These are phyloP conservation scores for Ophioceras dolichostomum DNA, from an alignment of 2,329 filamentous ascomycete genomes.

Conservation along the genomic window DNA sequence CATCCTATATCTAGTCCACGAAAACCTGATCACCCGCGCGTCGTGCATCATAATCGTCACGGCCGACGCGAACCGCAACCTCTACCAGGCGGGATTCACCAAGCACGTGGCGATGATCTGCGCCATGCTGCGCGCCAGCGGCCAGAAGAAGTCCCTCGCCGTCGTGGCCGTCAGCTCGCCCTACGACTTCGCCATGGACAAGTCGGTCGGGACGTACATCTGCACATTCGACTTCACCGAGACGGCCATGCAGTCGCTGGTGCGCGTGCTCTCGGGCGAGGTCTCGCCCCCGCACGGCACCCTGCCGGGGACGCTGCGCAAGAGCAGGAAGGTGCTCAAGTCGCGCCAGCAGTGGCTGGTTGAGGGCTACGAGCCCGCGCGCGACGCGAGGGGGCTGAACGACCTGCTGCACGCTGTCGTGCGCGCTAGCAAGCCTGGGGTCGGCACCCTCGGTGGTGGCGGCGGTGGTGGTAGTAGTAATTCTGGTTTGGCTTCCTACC, in stretches of 20 bases:
- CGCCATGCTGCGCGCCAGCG: conserved; percentile 62
- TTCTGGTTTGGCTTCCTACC: no score
- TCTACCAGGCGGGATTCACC: conserved; percentile 89
- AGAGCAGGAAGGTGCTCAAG: conserved; percentile 76
- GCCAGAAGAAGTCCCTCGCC: conserved; percentile 78
- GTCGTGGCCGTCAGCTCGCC: conserved; percentile 91
- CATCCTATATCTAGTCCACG: conserved; percentile 49
- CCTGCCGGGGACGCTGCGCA: conserved; percentile 63
- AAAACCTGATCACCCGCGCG: conserved; percentile 80
- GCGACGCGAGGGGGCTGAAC: conserved; percentile 63
- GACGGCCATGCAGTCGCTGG: conserved; percentile 73
- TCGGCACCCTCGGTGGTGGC: conserved; percentile 29
- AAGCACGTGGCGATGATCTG: conserved; percentile 97
- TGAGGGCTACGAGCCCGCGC: conserved; percentile 70
- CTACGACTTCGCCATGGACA: conserved; percentile 93
- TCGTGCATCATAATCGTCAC: conserved; percentile 84
- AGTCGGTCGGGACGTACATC: conserved; percentile 79
- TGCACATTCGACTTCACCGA: conserved; percentile 97
- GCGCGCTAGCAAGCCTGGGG: conserved; percentile 51
- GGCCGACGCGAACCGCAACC: conserved; percentile 84
- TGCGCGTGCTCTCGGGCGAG: conserved; percentile 75
- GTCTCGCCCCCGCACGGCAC: conserved; percentile 44
- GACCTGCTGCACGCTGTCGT: conserved; percentile 61
- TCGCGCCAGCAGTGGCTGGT: conserved; percentile 94
- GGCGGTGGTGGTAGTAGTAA: no score